Evolutionary conservation across 805 yeast species (phyloP).

Genomic region (Saitoella complicata): DNA sequence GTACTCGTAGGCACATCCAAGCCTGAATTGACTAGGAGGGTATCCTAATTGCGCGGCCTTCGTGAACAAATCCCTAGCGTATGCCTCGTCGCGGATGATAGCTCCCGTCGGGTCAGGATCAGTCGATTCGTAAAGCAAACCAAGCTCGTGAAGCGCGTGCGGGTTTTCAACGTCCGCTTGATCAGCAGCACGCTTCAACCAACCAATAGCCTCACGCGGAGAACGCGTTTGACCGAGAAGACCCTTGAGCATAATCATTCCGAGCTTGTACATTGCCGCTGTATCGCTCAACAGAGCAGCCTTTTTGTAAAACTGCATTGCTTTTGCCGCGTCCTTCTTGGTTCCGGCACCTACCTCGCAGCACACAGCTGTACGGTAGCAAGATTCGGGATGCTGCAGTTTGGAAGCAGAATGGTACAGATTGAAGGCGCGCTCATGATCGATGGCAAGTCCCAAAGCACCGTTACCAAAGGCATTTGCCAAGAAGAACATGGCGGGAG

Average conservation of each 20-base stretch:
- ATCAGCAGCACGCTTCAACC: conserved; percentile 37
- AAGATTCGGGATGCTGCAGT: conserved; percentile 40
- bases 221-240: conserved; percentile 25
- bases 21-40: conserved; percentile 49
- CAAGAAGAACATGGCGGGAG: conserved; percentile 39
- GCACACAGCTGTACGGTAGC: conserved; percentile 56
- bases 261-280: conserved; percentile 59
- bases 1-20: conserved; percentile 59
- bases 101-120: conserved; percentile 20
- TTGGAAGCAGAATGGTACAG: conserved; percentile 44
- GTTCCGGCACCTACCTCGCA: conserved; percentile 50
- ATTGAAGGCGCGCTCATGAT: conserved; percentile 46
- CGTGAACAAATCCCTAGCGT: conserved; percentile 37
- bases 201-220: conserved; percentile 30
- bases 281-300: conserved; percentile 50
- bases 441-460: conserved; percentile 33
- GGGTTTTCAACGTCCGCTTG: conserved; percentile 30
- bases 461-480: conserved; percentile 45
- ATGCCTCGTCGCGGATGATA: conserved; percentile 22
- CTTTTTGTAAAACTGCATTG: conserved; percentile 37
- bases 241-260: conserved; percentile 44
- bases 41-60: conserved; percentile 46
- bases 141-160: conserved; percentile 44
- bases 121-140: conserved; percentile 31
- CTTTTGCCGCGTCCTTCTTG: conserved; percentile 28